Base-by-base conservation (phyloP, 306 rosid genomes). In the Alnus glutinosa region DNA sequence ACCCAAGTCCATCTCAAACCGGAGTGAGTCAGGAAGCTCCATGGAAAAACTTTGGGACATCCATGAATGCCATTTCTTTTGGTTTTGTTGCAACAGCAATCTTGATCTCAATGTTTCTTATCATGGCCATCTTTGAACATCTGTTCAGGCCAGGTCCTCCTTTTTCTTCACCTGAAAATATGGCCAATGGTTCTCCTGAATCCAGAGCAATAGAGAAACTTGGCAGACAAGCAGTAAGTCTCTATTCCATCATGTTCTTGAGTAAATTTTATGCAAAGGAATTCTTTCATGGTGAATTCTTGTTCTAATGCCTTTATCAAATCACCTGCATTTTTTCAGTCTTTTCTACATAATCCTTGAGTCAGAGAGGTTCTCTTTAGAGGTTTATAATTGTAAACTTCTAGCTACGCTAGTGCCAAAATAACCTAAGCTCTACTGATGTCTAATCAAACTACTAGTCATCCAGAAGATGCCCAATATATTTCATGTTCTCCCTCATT, bases 11-110 rank as follows among this genome's bases (percentile, higher is more conserved):
- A 58, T 81, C 97, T 80, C 92, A 88, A 80, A 51, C 83, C 63
- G 88, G 82, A 75, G 77, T 80, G 74, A 90, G 85, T 77, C 87
- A 84, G 64, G 90, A 89, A 82, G 85, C 81, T 81, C 86, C 90
- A 62, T 94, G 97, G 98, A 92, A 80, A 69, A 88, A 84, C 82
- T 86, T 89, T 72, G 98, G 97, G 48, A 85, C 97, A 72, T 94
- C 97, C 6, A 94, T 94, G 97, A 90, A 90, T 82, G 97, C 97
- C 67, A 89, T 94, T 77, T 94, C 96, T 54, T 89, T 88, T 64
- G 97, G 98, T 34, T 92, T 94, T 85, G 98, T 94, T 84, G 98
- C 98, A 80, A 94, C 98, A 1, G 98, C 98, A 39, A 89, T 94
- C 80, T 83, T 94, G 92, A 84, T 94, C 71, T 92, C 98, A 32